Conservation (phyloP, 2,329 filamentous ascomycete species). For the Falciphora oryzae region DNA sequence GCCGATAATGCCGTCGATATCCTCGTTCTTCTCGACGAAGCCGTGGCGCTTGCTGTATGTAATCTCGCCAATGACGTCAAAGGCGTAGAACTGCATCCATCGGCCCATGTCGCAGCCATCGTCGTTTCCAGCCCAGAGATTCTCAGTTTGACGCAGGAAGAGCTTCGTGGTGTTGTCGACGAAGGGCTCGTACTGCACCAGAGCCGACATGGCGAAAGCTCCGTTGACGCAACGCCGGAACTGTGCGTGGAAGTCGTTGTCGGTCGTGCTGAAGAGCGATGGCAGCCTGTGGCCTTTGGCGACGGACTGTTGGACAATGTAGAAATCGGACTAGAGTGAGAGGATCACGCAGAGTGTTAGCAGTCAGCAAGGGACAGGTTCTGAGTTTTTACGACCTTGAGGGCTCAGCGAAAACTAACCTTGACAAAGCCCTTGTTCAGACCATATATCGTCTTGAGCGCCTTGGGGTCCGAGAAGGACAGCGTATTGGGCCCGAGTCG, state of each 20-base stretch:
- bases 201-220: constrained; percentile 70
- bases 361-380: neutral
- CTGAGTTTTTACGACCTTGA: neutral
- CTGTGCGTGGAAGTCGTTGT: constrained; percentile 69
- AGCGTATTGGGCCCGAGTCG: constrained; percentile 68
- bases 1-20: constrained; percentile 67
- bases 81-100: constrained; percentile 78
- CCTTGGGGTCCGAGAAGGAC: constrained; percentile 67
- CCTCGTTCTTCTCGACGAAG: constrained; percentile 67
- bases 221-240: constrained; percentile 70
- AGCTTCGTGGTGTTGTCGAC: constrained; percentile 69
- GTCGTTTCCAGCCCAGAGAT: constrained; percentile 41
- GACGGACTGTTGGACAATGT: constrained; percentile 70
- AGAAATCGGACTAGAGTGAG: constrained; percentile 62
- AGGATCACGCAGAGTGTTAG: neutral
- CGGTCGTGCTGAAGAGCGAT: constrained; percentile 70
- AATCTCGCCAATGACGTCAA: constrained; percentile 74
- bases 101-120: constrained; percentile 56
- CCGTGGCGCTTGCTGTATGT: constrained; percentile 72
- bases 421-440: constrained; percentile 77
- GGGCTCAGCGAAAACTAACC: constrained; percentile 35
- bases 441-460: constrained; percentile 72
- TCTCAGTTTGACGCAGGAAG: constrained; percentile 59
- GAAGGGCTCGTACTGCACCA: constrained; percentile 74
- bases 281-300: constrained; percentile 61